Evolutionary conservation across 495 filamentous ascomycete genomes (phyloP).

Genomic region (Evernia prunastri): DNA sequence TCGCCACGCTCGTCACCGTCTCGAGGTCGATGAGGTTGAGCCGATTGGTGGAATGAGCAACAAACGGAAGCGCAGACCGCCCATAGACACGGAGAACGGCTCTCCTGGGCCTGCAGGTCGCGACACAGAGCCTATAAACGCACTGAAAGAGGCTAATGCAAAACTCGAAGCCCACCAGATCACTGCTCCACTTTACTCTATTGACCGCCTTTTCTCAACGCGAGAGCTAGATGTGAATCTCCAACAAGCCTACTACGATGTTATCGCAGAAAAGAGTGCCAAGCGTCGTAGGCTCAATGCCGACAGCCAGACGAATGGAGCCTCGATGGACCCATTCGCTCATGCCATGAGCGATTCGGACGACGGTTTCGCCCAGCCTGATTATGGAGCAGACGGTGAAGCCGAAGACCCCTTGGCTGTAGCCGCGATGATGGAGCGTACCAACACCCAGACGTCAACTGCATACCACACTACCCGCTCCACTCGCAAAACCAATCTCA

Average conservation of each 20-base stretch:
- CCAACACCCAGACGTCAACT: constrained; percentile 47
- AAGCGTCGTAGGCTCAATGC: constrained; percentile 38
- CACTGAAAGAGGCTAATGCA: constrained; percentile 25
- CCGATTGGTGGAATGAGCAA: constrained; percentile 52
- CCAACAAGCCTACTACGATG: constrained; percentile 62
- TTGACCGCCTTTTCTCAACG: constrained; percentile 88
- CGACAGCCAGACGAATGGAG: constrained; percentile 24
- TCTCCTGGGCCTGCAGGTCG: constrained; percentile 56
- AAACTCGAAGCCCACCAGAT: constrained; percentile 36
- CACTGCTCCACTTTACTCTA: constrained; percentile 56
- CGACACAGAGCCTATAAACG: constrained; percentile 27
- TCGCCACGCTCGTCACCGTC: constrained; percentile 69
- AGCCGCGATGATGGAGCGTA: constrained; percentile 63
- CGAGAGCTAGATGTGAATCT: constrained; percentile 78
- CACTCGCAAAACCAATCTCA: constrained; percentile 43
- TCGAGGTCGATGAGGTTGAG: constrained; percentile 71
- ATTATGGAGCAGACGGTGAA: constrained; percentile 35
- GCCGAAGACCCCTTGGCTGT: constrained; percentile 41
- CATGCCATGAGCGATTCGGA: constrained; percentile 42
- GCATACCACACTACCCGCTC: constrained; percentile 62
- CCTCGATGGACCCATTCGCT: constrained; percentile 37
- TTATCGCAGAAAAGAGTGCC: constrained; percentile 44
- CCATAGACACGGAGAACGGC: constrained; percentile 59
- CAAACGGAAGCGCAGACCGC: constrained; percentile 73
- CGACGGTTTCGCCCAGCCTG: constrained; percentile 43